These are phyloP conservation scores for Wallacemonas rigidus DNA, from an alignment of 208 protist genomes.

Conservation along the genomic window DNA sequence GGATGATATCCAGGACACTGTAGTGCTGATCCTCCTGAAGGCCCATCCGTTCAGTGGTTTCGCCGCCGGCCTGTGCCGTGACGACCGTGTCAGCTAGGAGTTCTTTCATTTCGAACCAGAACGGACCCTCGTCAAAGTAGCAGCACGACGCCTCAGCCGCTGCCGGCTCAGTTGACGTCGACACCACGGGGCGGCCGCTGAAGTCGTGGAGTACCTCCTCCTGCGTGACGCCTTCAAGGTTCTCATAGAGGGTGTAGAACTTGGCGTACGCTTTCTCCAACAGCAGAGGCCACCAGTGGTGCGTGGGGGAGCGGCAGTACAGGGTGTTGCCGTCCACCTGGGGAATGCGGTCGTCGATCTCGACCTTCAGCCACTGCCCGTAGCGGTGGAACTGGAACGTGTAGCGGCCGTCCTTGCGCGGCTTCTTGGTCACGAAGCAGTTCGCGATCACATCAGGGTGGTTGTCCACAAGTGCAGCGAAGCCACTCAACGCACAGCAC, in stretches of 20 bases:
- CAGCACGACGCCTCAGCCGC: conserved; percentile 39
- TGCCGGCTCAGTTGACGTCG: conserved; percentile 41
- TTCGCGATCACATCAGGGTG: conserved; percentile 57
- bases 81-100: conserved; percentile 41
- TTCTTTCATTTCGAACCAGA: conserved; percentile 55
- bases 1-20: conserved; percentile 55
- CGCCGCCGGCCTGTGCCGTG: conserved; percentile 43
- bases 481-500: conserved; percentile 53
- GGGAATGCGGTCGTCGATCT: conserved; percentile 73
- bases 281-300: conserved; percentile 72
- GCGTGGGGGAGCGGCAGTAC: conserved; percentile 56
- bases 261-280: conserved; percentile 86
- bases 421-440: conserved; percentile 61
- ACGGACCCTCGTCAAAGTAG: conserved; percentile 55
- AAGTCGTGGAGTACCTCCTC: conserved; percentile 67
- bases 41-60: conserved; percentile 43
- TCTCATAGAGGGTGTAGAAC: conserved; percentile 69
- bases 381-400: conserved; percentile 75
- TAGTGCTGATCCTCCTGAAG: conserved; percentile 62
- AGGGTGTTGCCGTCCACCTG: conserved; percentile 43
- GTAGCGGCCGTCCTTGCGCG: conserved; percentile 58
- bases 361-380: conserved; percentile 64
- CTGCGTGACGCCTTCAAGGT: conserved; percentile 40
- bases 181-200: conserved; percentile 51
- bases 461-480: conserved; percentile 42